phyloP scores from a whole-genome alignment of 2,329 filamentous ascomycete species.

The Neurospora crassa region DNA sequence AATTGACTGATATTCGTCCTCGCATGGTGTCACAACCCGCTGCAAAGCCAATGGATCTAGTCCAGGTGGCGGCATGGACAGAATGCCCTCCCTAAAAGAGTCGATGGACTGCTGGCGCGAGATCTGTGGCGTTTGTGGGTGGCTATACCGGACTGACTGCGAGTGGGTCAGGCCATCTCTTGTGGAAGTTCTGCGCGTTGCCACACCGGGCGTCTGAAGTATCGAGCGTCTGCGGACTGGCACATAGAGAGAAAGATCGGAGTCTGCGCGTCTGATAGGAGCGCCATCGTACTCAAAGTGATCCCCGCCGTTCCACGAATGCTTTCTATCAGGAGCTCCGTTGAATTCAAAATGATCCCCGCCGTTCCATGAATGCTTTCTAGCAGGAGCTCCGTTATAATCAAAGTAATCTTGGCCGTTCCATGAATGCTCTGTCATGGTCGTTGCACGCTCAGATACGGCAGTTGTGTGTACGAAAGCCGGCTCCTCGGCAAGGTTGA shows the following conservation, averaged over 20 bases:
- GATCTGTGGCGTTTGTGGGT: conserved; percentile 27
- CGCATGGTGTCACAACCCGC: conserved; percentile 39
- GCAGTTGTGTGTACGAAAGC: conserved; percentile 23
- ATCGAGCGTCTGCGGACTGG: conserved; percentile 39
- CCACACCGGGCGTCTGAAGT: conserved; percentile 39
- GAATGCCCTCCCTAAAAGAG: conserved; percentile 22
- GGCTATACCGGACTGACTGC: conserved; percentile 28
- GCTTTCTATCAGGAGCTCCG: conserved; percentile 22
- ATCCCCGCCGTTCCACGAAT: conserved; percentile 25
- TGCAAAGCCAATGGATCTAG: conserved; percentile 20
- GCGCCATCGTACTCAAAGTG: conserved; percentile 19
- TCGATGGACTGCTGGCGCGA: conserved; percentile 32
- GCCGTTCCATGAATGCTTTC: conserved; percentile 27
- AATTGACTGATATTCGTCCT: conserved; percentile 48
- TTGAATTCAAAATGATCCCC: conserved; percentile 15
- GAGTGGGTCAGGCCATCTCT: conserved; percentile 17
- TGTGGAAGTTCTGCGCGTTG: conserved; percentile 28
- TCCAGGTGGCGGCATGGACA: conserved; percentile 25
- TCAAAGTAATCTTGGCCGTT: conserved; percentile 19
- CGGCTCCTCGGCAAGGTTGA: conserved; percentile 29
- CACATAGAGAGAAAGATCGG: conserved; percentile 38
- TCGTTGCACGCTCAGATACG: conserved; percentile 26
- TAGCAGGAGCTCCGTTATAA: conserved; percentile 24
- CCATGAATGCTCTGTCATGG: conserved; percentile 25
- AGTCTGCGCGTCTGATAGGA: conserved; percentile 30